These are phyloP conservation scores for Babesia ovata DNA, from an alignment of 169 alveolate genomes.

Conservation along the genomic window DNA sequence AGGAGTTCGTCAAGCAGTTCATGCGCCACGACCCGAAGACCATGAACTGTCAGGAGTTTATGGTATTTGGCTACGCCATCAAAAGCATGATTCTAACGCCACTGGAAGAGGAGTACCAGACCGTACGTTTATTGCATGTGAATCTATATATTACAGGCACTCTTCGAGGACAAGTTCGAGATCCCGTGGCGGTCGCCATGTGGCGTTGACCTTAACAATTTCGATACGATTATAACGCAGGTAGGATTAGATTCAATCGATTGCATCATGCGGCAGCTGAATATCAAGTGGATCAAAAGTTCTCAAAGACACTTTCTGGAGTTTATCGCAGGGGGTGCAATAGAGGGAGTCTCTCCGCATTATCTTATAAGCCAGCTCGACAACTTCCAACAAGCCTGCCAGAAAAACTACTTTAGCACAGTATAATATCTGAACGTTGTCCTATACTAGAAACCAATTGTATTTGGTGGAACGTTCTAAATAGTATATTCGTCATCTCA, in stretches of 20 bases:
- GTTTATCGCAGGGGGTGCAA: conserved; percentile 57
- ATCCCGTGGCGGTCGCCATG: conserved; percentile 68
- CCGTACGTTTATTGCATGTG: conserved; percentile 1
- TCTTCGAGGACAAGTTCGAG: conserved; percentile 50
- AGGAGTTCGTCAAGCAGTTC: conserved; percentile 63
- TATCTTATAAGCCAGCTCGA: conserved; percentile 44
- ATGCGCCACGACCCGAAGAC: conserved; percentile 30
- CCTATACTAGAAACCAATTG: too few relatives aligned
- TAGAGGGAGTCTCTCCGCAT: conserved; percentile 65
- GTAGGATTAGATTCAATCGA: conserved; percentile 4
- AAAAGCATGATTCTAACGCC: conserved; percentile 51
- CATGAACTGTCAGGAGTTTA: conserved; percentile 57
- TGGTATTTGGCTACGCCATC: conserved; percentile 48
- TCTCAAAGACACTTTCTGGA: conserved; percentile 56
- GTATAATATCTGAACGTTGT: not conserved
- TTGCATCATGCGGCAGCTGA: conserved; percentile 32
- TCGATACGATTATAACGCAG: conserved; percentile 30
- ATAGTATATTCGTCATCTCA: too few relatives aligned
- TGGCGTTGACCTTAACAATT: conserved; percentile 47
- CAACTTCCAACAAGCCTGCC: conserved; percentile 43
- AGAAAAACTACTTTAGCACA: conserved; percentile 23
- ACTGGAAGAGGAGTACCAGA: conserved; percentile 32
- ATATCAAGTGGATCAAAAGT: conserved; percentile 58
- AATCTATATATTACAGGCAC: conserved; percentile 12
- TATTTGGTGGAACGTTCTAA: too few relatives aligned